These are phyloP conservation scores for Elymus sibiricus DNA, from an alignment of 176 grass and related monocot species.

Conservation along the genomic window DNA sequence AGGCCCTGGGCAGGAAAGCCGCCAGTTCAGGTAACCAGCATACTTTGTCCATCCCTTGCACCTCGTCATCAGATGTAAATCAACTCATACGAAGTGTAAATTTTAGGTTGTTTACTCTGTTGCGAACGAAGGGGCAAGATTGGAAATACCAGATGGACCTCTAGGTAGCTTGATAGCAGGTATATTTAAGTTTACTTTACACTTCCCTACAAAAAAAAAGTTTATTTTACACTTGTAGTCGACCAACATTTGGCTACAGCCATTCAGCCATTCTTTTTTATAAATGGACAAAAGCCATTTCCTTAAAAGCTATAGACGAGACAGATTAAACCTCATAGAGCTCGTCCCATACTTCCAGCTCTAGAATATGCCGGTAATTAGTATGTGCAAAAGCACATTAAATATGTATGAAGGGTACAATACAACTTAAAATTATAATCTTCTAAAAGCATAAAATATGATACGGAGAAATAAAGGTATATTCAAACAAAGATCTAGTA, in stretches of 20 bases:
- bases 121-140: constrained; percentile 80
- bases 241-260: not conserved
- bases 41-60: not conserved
- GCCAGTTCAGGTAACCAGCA: constrained; percentile 70
- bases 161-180: constrained; percentile 86
- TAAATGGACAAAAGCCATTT: not conserved
- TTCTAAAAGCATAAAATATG: not conserved
- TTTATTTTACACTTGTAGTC: not conserved
- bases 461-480: not conserved
- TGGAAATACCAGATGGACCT: constrained; percentile 95
- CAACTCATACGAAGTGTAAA: constrained; percentile 3
- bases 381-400: not conserved
- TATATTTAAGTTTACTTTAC: constrained; percentile 30
- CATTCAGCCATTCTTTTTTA: not conserved
- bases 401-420: not conserved
- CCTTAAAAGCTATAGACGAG: not conserved
- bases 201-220: not conserved
- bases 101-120: constrained; percentile 87
- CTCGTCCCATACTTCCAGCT: not conserved
- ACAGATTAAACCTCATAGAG: not conserved
- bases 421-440: not conserved
- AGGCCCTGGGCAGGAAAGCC: constrained; percentile 87
- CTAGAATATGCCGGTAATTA: not conserved
- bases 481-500: not conserved
- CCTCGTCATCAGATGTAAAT: not conserved